Conservation (phyloP, 345 rosid species). For the Eutrema heterophyllum region DNA sequence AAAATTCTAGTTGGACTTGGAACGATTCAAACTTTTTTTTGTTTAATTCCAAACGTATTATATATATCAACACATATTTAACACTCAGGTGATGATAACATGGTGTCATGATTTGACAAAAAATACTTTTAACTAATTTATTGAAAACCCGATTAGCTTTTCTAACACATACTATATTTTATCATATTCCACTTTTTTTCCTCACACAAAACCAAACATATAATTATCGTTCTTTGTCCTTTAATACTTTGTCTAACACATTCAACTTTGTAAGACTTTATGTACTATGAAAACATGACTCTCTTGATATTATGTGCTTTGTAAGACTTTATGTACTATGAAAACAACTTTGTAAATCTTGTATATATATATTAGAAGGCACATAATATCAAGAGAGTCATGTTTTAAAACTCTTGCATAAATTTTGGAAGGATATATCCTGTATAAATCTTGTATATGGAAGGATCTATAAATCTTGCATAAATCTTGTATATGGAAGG, state of each 20-base stretch:
- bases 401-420: too few relatives aligned
- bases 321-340: too few relatives aligned
- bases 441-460: too few relatives aligned
- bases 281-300: background rate
- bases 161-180: background rate
- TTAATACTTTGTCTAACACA: too few relatives aligned
- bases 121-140: background rate
- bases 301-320: background rate
- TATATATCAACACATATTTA: background rate
- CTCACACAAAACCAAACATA: background rate
- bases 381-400: too few relatives aligned
- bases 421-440: too few relatives aligned
- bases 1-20: background rate
- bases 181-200: background rate
- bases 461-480: too few relatives aligned
- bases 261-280: background rate
- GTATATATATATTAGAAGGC: too few relatives aligned
- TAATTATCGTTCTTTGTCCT: background rate
- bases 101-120: constrained; percentile 21
- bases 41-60: background rate
- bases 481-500: too few relatives aligned
- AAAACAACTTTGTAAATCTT: too few relatives aligned
- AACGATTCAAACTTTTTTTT: constrained; percentile 5
- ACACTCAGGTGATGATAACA: constrained; percentile 3
- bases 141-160: background rate